These are phyloP conservation scores for Talaromyces sp. DNA, from an alignment of 2,329 filamentous ascomycete species.

Conservation along the genomic window DNA sequence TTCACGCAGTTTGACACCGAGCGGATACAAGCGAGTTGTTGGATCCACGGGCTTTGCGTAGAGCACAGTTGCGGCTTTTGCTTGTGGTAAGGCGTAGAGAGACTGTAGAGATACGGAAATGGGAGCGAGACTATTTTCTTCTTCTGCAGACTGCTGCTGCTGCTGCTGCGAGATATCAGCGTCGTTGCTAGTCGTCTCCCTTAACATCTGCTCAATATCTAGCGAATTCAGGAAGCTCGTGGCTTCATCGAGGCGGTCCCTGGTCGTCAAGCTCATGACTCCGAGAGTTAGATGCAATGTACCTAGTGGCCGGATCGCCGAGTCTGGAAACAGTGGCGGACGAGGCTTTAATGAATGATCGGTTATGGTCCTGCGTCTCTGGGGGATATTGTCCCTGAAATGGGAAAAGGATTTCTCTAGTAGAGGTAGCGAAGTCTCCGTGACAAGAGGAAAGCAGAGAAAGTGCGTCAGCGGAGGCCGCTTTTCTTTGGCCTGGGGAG, in stretches of 20 bases:
- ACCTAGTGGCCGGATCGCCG: slow-evolving; percentile 69
- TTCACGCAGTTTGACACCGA: slow-evolving; percentile 37
- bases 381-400: slow-evolving; percentile 57
- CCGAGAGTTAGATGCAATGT: slow-evolving; percentile 84
- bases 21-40: slow-evolving; percentile 37
- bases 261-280: slow-evolving; percentile 67
- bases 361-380: slow-evolving; percentile 7
- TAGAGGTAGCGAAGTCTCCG: slow-evolving; percentile 55
- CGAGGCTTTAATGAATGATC: slow-evolving; percentile 12
- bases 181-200: slow-evolving; percentile 18
- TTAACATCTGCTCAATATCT: slow-evolving; percentile 38
- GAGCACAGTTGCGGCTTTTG: slow-evolving; percentile 34
- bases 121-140: slow-evolving; percentile 15
- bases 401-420: slow-evolving; percentile 58
- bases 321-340: slow-evolving; percentile 51
- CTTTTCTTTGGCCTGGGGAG: slow-evolving; percentile 16
- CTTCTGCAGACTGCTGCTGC: slow-evolving; percentile 26
- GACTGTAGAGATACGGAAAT: slow-evolving; percentile 43
- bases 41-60: slow-evolving; percentile 36
- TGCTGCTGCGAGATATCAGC: neutral
- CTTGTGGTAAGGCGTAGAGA: slow-evolving; percentile 32
- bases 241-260: slow-evolving; percentile 47
- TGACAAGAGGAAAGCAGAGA: slow-evolving; percentile 58
- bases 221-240: slow-evolving; percentile 41
- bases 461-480: slow-evolving; percentile 42